Conservation (phyloP, 2,329 filamentous ascomycete genomes). For the Coniosporium tulheliwenetii region DNA sequence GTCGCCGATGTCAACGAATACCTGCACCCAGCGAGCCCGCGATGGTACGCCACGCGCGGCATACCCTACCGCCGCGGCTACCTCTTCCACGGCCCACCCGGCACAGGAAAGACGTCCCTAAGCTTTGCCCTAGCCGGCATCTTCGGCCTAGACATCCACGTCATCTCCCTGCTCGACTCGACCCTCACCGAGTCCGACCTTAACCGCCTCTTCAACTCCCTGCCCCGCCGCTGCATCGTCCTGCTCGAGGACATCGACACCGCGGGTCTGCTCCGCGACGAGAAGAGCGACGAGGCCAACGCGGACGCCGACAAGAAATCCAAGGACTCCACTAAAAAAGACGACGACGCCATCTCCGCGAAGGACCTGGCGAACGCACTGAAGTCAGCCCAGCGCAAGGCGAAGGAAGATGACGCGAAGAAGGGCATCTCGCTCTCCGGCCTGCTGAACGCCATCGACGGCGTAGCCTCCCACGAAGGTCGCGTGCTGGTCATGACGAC, state of each 20-base stretch:
- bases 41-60: constrained; percentile 74
- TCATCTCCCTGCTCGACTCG: constrained; percentile 43
- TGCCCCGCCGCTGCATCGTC: constrained; percentile 29
- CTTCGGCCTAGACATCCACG: constrained; percentile 30
- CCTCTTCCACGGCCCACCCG: constrained; percentile 55
- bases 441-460: constrained; percentile 70
- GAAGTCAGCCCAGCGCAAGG: neutral
- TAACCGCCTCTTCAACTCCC: constrained; percentile 24
- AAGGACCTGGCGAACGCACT: neutral
- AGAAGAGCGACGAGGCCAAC: constrained; percentile 9
- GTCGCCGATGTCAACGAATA: constrained; percentile 65
- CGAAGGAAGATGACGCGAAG: neutral
- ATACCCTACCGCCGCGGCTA: constrained; percentile 80
- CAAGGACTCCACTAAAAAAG: constrained; percentile 3
- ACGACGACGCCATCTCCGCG: constrained; percentile 2
- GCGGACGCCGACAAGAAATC: constrained; percentile 4
- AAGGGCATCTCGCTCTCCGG: constrained; percentile 58
- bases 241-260: constrained; percentile 32
- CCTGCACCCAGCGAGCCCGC: constrained; percentile 50
- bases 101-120: constrained; percentile 20
- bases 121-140: constrained; percentile 28
- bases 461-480: constrained; percentile 65
- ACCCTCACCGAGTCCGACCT: constrained; percentile 54
- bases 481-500: constrained; percentile 72
- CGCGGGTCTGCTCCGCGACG: constrained; percentile 25